Evolutionary conservation across 164 flowering plant genomes (phyloP).

Genomic region (Aristolochia contorta): DNA sequence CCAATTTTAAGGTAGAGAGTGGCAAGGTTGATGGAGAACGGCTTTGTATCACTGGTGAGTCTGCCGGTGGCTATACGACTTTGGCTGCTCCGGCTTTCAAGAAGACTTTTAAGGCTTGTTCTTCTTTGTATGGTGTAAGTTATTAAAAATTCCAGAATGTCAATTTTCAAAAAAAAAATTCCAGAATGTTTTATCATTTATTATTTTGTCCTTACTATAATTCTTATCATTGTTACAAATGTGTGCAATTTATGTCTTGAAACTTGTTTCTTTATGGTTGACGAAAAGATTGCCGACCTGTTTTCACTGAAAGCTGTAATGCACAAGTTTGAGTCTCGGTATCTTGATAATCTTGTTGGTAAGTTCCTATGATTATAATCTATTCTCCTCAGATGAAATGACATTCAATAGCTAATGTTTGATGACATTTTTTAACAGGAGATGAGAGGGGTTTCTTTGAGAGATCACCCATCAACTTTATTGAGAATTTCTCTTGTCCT

Average conservation of each 20-base stretch:
- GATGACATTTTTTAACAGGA: constrained; percentile 57
- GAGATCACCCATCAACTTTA: constrained; percentile 86
- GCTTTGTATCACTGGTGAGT: constrained; percentile 79
- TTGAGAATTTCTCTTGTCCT: constrained; percentile 86
- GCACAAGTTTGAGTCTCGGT: constrained; percentile 84
- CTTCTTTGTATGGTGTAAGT: constrained; percentile 96
- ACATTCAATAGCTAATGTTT: neutral
- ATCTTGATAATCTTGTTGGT: constrained; percentile 83
- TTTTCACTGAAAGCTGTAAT: constrained; percentile 54
- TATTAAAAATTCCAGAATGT: too few relatives aligned
- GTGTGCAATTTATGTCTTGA: neutral
- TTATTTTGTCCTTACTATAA: neutral
- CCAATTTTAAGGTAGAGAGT: constrained; percentile 52
- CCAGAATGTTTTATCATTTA: too few relatives aligned
- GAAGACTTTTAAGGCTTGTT: constrained; percentile 82
- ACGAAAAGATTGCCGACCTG: constrained; percentile 71
- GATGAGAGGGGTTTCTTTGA: constrained; percentile 51
- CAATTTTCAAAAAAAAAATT: neutral
- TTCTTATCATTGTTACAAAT: too few relatives aligned
- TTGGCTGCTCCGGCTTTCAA: constrained; percentile 91
- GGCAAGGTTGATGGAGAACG: constrained; percentile 77
- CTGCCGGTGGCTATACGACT: constrained; percentile 98
- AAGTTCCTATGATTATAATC: constrained; percentile 13
- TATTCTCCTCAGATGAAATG: neutral
- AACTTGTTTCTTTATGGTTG: neutral